A percentile compares a stretch with the other conserved stretches of the same genome.
Conservation (phyloP, 257 asterid species). For the Thymus quinquecostatus region DNA sequence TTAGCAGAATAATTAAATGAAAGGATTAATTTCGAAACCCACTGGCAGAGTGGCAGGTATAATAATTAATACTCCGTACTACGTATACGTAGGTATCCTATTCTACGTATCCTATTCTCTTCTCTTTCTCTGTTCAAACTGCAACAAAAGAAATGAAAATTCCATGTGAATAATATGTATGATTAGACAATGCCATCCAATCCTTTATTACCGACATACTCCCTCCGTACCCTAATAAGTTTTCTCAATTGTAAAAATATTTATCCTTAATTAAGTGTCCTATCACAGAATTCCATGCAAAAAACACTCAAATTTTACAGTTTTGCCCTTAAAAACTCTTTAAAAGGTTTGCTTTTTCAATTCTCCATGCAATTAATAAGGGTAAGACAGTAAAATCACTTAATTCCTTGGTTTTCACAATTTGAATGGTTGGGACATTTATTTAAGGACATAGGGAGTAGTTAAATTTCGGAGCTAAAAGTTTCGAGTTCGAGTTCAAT, state of each 20-base stretch:
- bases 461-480: too few relatives aligned
- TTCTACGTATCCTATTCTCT: background rate
- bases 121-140: background rate
- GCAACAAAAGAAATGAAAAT: background rate
- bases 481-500: too few relatives aligned
- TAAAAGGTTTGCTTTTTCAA: too few relatives aligned
- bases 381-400: too few relatives aligned
- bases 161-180: background rate
- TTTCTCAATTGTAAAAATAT: background rate
- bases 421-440: too few relatives aligned
- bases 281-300: too few relatives aligned
- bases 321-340: too few relatives aligned
- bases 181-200: background rate
- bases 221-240: background rate
- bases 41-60: constrained; percentile 3
- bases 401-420: too few relatives aligned
- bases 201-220: background rate
- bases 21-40: constrained; percentile 5
- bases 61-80: background rate
- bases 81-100: background rate
- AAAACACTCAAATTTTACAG: too few relatives aligned
- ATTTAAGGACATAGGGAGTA: too few relatives aligned
- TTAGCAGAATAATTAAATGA: background rate
- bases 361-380: too few relatives aligned
- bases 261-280: too few relatives aligned